phyloP scores from a whole-genome alignment of 345 rosid species.

The Bruguiera sexangula region DNA sequence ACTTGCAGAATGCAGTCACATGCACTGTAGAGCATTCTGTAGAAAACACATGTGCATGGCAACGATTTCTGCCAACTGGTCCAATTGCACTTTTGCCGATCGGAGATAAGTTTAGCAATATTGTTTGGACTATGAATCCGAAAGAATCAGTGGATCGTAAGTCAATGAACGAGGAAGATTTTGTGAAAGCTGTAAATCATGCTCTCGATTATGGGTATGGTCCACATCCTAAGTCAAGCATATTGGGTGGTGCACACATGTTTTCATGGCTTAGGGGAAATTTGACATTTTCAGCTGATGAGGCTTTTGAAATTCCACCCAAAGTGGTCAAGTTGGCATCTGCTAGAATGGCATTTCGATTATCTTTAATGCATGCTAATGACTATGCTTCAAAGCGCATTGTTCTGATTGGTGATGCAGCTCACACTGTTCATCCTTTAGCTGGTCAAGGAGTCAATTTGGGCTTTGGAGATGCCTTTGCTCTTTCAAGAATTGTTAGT shows the following conservation, averaged over 20 bases:
- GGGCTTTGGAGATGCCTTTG: conserved; percentile 81
- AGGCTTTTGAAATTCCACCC: conserved; percentile 74
- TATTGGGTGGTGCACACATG: conserved; percentile 25
- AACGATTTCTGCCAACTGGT: conserved; percentile 86
- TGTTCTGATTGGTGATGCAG: conserved; percentile 87
- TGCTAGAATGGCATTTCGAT: conserved; percentile 77
- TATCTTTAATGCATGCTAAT: conserved; percentile 76
- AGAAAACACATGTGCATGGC: conserved; percentile 81
- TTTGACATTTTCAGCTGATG: conserved; percentile 40
- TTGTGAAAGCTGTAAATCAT: conserved; percentile 67
- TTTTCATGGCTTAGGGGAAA: conserved; percentile 63
- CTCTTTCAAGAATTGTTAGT: conserved; percentile 65
- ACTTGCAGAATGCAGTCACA: conserved; percentile 82
- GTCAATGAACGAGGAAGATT: conserved; percentile 72
- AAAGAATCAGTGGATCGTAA: conserved; percentile 58
- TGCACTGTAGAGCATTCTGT: conserved; percentile 83
- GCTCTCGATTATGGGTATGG: conserved; percentile 85
- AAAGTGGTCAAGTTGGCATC: conserved; percentile 72
- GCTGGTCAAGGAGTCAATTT: conserved; percentile 98
- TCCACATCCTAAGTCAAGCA: conserved; percentile 64
- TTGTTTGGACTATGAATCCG: conserved; percentile 94
- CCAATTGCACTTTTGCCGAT: conserved; percentile 88
- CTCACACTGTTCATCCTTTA: conserved; percentile 91
- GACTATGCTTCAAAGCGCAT: conserved; percentile 61
- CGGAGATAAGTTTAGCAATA: conserved; percentile 84